Base-by-base conservation (phyloP, 2,329 filamentous ascomycete species). In the Aspergillaceae sp. region DNA sequence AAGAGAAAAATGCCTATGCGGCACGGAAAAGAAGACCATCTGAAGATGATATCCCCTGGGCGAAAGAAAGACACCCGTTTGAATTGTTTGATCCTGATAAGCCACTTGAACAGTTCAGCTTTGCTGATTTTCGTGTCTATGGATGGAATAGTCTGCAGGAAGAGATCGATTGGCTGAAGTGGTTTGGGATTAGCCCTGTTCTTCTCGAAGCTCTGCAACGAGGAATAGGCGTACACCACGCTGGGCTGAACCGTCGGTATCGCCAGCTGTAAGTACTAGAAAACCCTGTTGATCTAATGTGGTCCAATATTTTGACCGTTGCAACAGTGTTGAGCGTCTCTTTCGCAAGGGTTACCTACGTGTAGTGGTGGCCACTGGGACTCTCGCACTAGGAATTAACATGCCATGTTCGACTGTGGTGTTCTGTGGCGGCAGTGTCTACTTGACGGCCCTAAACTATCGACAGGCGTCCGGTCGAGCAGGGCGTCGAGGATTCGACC, bases 391-490 rank as follows among this genome's bases (percentile, higher is more conserved):
- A 4, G 86, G 86, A 69, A 84, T 91, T 69, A 91, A 87, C 56
- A 87, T 87, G 83, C 86, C 86, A 7, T 90, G 85, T 62, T 87
- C 86, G 62, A 91, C 86, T 1, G 84, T 89, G 0, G 79, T 88
- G 1, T 91, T 91, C 61, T 76, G 74, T 10, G 84, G 84, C 0
- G 85, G 90, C 60, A 86, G 82, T 0, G 73, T 86, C 2, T 88
- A 78, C 58, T 67, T 91, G 38, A 87, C 84, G 0, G 79, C 85
- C 0, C 76, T 90, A 43, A 87, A 87, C 60, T 91, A 84, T 62
- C 78, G 84, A 6, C 86, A 91, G 62, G 84, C 79, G 5, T 80
- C 85, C 47, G 86, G 87, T 64, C 82, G 86, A 73, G 83, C 86
- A 30, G 86, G 86, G 53, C 82, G 86, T 64, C 78, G 86, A 68